Conservation (phyloP, 2,329 filamentous ascomycete species). For the Neobulgaria alba region DNA sequence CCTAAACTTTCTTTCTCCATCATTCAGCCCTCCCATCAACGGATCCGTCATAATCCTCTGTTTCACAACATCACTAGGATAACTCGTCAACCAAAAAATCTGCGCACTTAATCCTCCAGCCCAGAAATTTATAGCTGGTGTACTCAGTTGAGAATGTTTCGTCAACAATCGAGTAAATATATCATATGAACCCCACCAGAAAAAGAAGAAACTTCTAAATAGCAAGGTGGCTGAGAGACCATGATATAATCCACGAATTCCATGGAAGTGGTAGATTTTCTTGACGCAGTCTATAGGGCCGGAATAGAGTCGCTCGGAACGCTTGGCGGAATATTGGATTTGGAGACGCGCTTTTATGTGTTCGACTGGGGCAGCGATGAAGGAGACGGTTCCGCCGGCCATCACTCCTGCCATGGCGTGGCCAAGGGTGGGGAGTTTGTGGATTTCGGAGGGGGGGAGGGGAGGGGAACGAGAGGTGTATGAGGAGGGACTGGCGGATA, state of each 20-base stretch:
- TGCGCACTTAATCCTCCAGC: constrained; percentile 89
- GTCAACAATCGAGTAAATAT: constrained; percentile 63
- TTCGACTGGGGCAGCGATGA: constrained; percentile 89
- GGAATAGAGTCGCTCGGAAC: constrained; percentile 68
- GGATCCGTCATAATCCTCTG: constrained; percentile 96
- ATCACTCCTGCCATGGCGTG: constrained; percentile 83
- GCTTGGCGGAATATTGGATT: constrained; percentile 80
- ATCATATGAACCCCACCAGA: constrained; percentile 97
- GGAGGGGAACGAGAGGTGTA: background rate
- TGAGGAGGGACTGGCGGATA: constrained; percentile 64
- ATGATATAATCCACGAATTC: constrained; percentile 73
- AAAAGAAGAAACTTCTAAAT: constrained; percentile 92
- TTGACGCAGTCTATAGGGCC: constrained; percentile 77
- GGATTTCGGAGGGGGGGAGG: constrained; percentile 26
- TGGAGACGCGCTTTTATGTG: constrained; percentile 92
- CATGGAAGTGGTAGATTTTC: constrained; percentile 65
- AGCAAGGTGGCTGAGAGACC: constrained; percentile 77
- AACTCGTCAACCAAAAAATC: constrained; percentile 88
- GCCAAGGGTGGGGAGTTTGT: constrained; percentile 63
- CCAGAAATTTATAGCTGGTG: constrained; percentile 90
- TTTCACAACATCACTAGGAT: constrained; percentile 90
- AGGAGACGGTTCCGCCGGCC: constrained; percentile 82
- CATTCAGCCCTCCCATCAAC: constrained; percentile 59
- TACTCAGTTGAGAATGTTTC: constrained; percentile 59
- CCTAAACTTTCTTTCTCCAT: constrained; percentile 59